Evolutionary conservation across 2,329 filamentous ascomycete species (phyloP), one percentile per base, ranked within the genome.

Genomic region (Dactylellina leptospora): DNA sequence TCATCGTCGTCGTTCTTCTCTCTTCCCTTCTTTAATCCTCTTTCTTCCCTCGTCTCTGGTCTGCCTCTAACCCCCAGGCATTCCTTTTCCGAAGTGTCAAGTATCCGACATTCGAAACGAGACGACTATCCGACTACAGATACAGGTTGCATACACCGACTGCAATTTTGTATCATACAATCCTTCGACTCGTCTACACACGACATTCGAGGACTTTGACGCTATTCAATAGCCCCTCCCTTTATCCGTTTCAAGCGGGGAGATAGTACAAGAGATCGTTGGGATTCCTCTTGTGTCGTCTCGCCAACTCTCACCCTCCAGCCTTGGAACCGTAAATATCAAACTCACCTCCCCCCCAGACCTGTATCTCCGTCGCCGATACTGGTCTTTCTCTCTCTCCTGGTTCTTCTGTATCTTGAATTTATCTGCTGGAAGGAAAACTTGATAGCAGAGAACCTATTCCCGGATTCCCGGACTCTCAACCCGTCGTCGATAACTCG

Each of bases 21-120:
- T 71, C 38, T 42, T 64, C 54, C 58, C 59, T 63, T 63, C 66
- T 71, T 71, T 63, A 63, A 63, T 58, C 58, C 58, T 62, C 42
- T 42, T 56, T 50, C 56, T 53, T 61, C 47, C 50, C 44, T 63
- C 58, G 66, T 71, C 66, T 71, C 58, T 16, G 66, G 66, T 63
- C 53, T 71, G 66, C 66, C 66, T 71, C 66, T 59, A 51, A 48
- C 59, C 66, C 66, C 66, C 66, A 71, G 66, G 66, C 66, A 71
- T 71, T 63, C 66, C 66, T 63, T 63, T 63, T 71, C 66, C 66
- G 66, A 71, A 71, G 40, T 71, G 66, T 71, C 66, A 71, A 62
- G 10, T 53, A 71, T 59, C 51, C 66, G 66, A 71, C 66, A 71
- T 71, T 71, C 59, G 66, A 71, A 71, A 71, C 59, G 58, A 71